These are phyloP conservation scores for Boletus fagicola DNA, from an alignment of 768 basidiomycete genomes.

Conservation along the genomic window DNA sequence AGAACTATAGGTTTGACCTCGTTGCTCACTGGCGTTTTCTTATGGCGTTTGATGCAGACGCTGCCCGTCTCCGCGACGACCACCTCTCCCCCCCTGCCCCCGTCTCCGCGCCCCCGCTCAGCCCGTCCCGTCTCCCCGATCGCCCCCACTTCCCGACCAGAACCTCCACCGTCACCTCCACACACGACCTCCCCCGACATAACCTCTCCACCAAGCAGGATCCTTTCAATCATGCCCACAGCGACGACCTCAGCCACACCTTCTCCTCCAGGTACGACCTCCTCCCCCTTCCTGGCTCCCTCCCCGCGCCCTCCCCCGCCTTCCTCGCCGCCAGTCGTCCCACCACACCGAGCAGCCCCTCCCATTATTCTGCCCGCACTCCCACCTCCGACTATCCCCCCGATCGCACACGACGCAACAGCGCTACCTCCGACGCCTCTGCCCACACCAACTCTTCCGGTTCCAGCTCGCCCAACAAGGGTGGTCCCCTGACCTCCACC, in stretches of 20 bases:
- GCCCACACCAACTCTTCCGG: conserved; percentile 54
- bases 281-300: conserved; percentile 20
- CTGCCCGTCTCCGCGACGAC: conserved; percentile 30
- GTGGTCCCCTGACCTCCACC: conserved; percentile 48
- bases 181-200: conserved; percentile 53
- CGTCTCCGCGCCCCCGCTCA: conserved; percentile 37
- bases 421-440: conserved; percentile 50
- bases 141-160: conserved; percentile 58
- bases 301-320: conserved; percentile 44
- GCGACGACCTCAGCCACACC: conserved; percentile 65
- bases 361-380: conserved; percentile 45
- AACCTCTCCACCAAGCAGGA: conserved; percentile 37
- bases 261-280: conserved; percentile 16
- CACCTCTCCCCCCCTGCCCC: conserved; percentile 20
- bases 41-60: conserved; percentile 33
- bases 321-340: conserved; percentile 58
- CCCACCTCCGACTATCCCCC: conserved; percentile 57
- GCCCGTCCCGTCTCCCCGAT: conserved; percentile 43
- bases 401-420: conserved; percentile 45
- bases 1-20: background rate
- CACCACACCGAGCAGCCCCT: conserved; percentile 51
- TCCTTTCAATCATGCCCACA: conserved; percentile 52
- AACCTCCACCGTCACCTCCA: conserved; percentile 59
- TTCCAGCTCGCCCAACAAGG: conserved; percentile 38
- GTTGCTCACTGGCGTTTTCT: background rate